Percentiles rank a stretch among this genome's conserved stretches.
These are phyloP conservation scores for Strobilomyces dryophilus DNA, from an alignment of 768 basidiomycete species.

Conservation along the genomic window DNA sequence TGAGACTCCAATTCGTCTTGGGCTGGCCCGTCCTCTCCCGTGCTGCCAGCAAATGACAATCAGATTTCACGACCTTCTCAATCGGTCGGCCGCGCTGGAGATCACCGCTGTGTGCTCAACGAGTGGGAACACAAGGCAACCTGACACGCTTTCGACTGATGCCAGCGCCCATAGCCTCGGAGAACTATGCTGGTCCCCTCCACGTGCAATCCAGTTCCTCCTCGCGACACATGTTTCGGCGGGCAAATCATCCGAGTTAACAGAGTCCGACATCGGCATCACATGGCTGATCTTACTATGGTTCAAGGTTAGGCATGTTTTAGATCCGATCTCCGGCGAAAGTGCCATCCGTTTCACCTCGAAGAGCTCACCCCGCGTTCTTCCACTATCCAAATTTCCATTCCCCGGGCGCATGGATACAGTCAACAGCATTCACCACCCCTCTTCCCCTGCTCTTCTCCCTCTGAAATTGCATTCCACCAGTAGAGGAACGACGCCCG, in stretches of 20 bases:
- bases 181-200: too few relatives aligned
- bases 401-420: not conserved
- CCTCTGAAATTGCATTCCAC: constrained; percentile 78
- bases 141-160: not conserved
- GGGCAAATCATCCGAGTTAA: not conserved
- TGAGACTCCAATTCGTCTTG: not conserved
- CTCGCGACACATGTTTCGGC: not conserved
- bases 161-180: not conserved
- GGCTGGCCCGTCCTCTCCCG: not conserved
- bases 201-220: not conserved
- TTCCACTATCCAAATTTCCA: not conserved
- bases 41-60: not conserved
- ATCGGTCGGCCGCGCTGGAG: not conserved
- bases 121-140: not conserved
- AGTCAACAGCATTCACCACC: constrained; percentile 25
- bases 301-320: not conserved
- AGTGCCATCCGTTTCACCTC: not conserved
- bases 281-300: too few relatives aligned
- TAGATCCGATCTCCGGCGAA: not conserved
- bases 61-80: not conserved
- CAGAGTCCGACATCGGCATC: not conserved
- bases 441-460: constrained; percentile 38
- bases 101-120: not conserved
- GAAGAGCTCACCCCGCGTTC: not conserved
- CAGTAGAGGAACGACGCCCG: constrained; percentile 56